Conservation (phyloP, 768 basidiomycete species). For the Pisolithus microcarpus region DNA sequence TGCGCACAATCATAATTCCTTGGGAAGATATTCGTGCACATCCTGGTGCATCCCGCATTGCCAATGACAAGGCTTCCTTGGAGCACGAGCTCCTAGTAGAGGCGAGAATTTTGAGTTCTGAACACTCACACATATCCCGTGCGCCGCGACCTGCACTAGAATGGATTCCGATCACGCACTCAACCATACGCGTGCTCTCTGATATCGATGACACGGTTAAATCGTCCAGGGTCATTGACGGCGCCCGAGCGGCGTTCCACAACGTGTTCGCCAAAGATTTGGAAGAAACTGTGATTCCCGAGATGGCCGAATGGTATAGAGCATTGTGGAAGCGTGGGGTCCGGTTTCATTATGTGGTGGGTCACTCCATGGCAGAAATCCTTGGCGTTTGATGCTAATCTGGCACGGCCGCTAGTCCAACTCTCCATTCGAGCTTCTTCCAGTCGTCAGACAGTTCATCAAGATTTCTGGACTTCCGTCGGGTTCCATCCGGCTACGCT, state of each 20-base stretch:
- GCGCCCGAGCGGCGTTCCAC: constrained; percentile 75
- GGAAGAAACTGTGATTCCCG: constrained; percentile 70
- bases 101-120: constrained; percentile 35
- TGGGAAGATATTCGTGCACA: constrained; percentile 68
- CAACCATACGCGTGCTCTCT: constrained; percentile 73
- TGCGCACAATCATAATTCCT: constrained; percentile 48
- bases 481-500: constrained; percentile 75
- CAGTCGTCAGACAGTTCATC: constrained; percentile 73
- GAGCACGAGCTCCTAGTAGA: constrained; percentile 48
- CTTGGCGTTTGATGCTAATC: background rate
- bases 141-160: constrained; percentile 20
- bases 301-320: constrained; percentile 76
- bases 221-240: constrained; percentile 62
- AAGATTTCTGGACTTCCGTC: constrained; percentile 58
- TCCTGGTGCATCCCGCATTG: constrained; percentile 48
- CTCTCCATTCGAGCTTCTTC: constrained; percentile 77
- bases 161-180: constrained; percentile 48
- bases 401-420: constrained; percentile 56
- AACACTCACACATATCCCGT: constrained; percentile 38
- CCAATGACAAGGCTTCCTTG: constrained; percentile 40
- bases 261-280: constrained; percentile 90
- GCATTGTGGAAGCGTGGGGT: constrained; percentile 64
- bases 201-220: constrained; percentile 90
- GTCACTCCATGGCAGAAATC: constrained; percentile 22
- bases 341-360: constrained; percentile 82